phyloP scores from a whole-genome alignment of 2,329 filamentous ascomycete genomes.

The Ophiocordyceps polyrhachis-furcata region DNA sequence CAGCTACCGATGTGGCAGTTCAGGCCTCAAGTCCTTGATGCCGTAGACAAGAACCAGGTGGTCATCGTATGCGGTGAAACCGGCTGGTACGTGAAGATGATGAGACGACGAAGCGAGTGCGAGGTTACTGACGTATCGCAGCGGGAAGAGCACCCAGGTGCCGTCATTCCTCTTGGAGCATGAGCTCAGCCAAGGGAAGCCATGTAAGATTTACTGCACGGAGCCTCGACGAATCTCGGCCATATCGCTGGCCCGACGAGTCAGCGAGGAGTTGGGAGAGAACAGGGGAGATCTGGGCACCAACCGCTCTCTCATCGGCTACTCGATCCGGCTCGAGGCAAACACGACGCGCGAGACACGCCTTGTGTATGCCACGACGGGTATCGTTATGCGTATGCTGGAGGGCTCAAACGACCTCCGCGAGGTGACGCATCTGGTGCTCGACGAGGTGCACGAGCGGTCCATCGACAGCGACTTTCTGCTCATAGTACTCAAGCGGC shows the following conservation, averaged over 20 bases:
- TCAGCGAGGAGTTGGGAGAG: conserved; percentile 90
- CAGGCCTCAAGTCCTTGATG: conserved; percentile 54
- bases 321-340: conserved; percentile 82
- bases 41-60: conserved; percentile 64
- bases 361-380: conserved; percentile 73
- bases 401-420: conserved; percentile 72
- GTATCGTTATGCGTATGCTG: conserved; percentile 96
- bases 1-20: conserved; percentile 84
- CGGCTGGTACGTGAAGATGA: conserved; percentile 40
- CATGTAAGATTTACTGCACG: conserved; percentile 88
- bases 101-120: neutral
- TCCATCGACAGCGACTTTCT: conserved; percentile 95
- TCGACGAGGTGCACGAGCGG: conserved; percentile 96
- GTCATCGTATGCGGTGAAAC: conserved; percentile 94
- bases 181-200: conserved; percentile 58
- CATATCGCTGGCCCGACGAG: conserved; percentile 78
- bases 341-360: conserved; percentile 67
- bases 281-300: conserved; percentile 67
- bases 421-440: conserved; percentile 80
- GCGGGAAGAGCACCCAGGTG: conserved; percentile 94
- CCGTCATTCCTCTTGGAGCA: conserved; percentile 85
- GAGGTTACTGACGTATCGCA: conserved; percentile 10
- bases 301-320: conserved; percentile 68
- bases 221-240: conserved; percentile 92
- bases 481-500: conserved; percentile 72